Base-by-base conservation (phyloP, 805 yeast species). In the Komagataella pastoris region DNA sequence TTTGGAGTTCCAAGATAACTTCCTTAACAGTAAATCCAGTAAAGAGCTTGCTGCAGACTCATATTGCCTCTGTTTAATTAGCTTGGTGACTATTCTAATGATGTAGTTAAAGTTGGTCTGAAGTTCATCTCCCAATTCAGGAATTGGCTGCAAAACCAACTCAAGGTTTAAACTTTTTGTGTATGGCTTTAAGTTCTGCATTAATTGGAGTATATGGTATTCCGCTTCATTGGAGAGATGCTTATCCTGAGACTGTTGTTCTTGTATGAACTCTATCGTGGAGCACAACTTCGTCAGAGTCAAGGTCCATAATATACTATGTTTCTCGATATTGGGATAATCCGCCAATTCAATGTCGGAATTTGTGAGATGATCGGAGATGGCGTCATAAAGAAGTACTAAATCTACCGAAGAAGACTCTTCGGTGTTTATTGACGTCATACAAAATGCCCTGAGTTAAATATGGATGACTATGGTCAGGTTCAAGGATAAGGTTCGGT, bases 161-260 rank as follows among this genome's bases (percentile, higher is more conserved):
- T 30, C 17, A 2, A 50, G 5, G 8, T 52, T 44, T 10, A 46
- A 47, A 10, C 30, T n/a, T 1, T 47, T 50, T n/a, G 54, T 24
- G 30, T 55, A 56, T 7, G 40, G 21, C 54, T 48, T 57, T 57
- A 55, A 12, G 54, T 50, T 6, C 49, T 44, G 45, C 46, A 52
- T 12, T 54, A 56, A 36, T 17, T 40, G 40, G 4, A 30, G 40
- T 30, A 30, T 30, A 30, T 30, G 40, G 14, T 30, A 30, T 30
- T 46, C 48, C 3, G 44, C 24, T 12, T 43, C 50, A 14, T 12
- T 17, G 44, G 45, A 19, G n/a, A 24, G 23, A 7, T 8, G 12
- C 14, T 8, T 7, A 50, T 47, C 49, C 47, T 30, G 40, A 14
- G 40, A 4, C 14, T 30, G 40, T 4, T 30, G 40, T 30, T 30